A percentile compares a stretch with the other conserved stretches of the same genome.
These are phyloP conservation scores for Syzygium aqueum DNA, from an alignment of 345 rosid species.

Conservation along the genomic window DNA sequence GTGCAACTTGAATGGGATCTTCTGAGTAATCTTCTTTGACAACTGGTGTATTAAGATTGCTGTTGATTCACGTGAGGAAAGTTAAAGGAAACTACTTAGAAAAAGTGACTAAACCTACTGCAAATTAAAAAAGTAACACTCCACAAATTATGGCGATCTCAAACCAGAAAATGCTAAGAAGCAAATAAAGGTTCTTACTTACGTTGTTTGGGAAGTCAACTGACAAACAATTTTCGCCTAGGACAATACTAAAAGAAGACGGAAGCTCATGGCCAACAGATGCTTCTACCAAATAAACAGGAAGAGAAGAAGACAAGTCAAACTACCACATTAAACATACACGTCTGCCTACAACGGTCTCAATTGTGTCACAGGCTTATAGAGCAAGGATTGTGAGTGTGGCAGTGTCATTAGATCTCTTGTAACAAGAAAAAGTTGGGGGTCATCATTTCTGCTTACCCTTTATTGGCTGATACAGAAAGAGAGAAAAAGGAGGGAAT, in stretches of 20 bases:
- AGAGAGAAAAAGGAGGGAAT: background rate
- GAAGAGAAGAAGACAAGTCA: background rate
- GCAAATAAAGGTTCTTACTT: background rate
- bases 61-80: slow-evolving; percentile 56
- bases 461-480: background rate
- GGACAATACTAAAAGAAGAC: background rate
- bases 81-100: too few species aligned
- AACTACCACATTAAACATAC: background rate
- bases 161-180: background rate
- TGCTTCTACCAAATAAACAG: background rate
- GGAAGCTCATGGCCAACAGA: background rate
- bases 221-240: background rate
- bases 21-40: slow-evolving; percentile 51
- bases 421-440: background rate
- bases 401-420: background rate
- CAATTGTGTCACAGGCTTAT: background rate
- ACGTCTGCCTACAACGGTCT: background rate
- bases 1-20: slow-evolving; percentile 65
- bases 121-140: background rate
- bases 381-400: background rate
- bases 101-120: too few species aligned
- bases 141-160: background rate
- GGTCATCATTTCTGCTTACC: background rate
- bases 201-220: background rate
- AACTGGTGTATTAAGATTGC: slow-evolving; percentile 72